Conservation (phyloP, 805 yeast species). For the Cyberlindnera suaveolens region DNA sequence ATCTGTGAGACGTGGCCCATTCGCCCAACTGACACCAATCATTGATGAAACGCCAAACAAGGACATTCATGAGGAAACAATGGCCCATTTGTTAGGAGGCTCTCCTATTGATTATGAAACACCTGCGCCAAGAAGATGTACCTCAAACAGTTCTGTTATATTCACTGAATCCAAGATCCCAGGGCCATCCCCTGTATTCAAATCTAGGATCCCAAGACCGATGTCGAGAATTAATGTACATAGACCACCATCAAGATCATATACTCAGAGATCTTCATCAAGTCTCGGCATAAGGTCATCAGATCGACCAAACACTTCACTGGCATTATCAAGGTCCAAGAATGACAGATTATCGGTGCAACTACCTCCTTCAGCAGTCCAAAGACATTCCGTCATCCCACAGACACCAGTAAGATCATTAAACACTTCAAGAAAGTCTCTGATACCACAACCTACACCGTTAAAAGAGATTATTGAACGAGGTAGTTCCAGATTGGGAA, state of each 20-base stretch:
- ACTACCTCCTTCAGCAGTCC: not conserved
- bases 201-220: constrained; percentile 21
- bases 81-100: constrained; percentile 7
- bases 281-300: constrained; percentile 7
- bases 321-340: constrained; percentile 13
- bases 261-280: constrained; percentile 8
- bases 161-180: constrained; percentile 11
- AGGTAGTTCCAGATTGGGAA: constrained; percentile 3
- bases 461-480: constrained; percentile 18
- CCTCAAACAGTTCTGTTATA: constrained; percentile 4
- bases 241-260: constrained; percentile 9
- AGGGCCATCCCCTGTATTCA: constrained; percentile 4
- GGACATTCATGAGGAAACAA: constrained; percentile 9
- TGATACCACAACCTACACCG: constrained; percentile 24
- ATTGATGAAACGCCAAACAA: not conserved
- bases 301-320: constrained; percentile 15
- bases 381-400: constrained; percentile 21
- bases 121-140: constrained; percentile 14
- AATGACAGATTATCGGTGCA: constrained; percentile 8
- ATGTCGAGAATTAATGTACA: constrained; percentile 13
- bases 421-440: constrained; percentile 9
- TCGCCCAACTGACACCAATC: not conserved
- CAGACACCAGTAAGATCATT: constrained; percentile 18
- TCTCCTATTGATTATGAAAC: constrained; percentile 11
- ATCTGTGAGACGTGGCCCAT: not conserved